These are phyloP conservation scores for Claviceps quebecensis DNA, from an alignment of 2,329 filamentous ascomycete genomes.

Conservation along the genomic window DNA sequence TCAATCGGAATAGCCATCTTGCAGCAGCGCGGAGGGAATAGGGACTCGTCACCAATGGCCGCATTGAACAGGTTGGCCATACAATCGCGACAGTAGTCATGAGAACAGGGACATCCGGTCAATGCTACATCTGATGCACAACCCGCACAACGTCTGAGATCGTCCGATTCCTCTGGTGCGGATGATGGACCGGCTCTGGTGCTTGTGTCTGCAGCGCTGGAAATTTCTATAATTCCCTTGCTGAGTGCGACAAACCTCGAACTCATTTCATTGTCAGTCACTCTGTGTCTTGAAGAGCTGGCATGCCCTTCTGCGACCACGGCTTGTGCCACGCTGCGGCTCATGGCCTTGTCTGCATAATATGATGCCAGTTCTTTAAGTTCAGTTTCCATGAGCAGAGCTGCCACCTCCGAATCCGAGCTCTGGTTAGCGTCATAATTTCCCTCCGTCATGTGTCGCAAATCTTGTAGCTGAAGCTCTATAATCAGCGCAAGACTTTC, in stretches of 20 bases:
- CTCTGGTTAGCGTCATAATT: constrained; percentile 3
- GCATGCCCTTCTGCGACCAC: constrained; percentile 4
- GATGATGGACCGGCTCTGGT: no score
- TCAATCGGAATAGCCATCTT: constrained; percentile 24
- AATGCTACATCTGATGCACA: not conserved
- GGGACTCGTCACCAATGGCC: constrained; percentile 31
- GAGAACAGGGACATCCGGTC: constrained; percentile 11
- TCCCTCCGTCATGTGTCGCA: constrained; percentile 5
- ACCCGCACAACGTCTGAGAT: not conserved
- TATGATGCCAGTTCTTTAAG: constrained; percentile 3
- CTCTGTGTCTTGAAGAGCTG: no score
- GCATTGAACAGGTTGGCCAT: constrained; percentile 28
- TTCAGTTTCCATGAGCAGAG: constrained; percentile 7
- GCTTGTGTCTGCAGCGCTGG: no score
- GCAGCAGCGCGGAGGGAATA: constrained; percentile 44
- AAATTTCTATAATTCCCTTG: not conserved
- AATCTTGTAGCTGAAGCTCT: constrained; percentile 10
- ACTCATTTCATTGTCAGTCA: no score
- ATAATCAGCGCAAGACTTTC: constrained; percentile 9
- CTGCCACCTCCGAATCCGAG: constrained; percentile 6
- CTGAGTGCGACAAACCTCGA: no score
- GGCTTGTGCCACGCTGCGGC: constrained; percentile 9
- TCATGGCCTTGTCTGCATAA: constrained; percentile 7
- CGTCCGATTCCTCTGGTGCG: no score
- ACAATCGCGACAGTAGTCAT: constrained; percentile 39